These are phyloP conservation scores for Helichrysum umbraculigerum DNA, from an alignment of 129 eudicot species.

Conservation along the genomic window DNA sequence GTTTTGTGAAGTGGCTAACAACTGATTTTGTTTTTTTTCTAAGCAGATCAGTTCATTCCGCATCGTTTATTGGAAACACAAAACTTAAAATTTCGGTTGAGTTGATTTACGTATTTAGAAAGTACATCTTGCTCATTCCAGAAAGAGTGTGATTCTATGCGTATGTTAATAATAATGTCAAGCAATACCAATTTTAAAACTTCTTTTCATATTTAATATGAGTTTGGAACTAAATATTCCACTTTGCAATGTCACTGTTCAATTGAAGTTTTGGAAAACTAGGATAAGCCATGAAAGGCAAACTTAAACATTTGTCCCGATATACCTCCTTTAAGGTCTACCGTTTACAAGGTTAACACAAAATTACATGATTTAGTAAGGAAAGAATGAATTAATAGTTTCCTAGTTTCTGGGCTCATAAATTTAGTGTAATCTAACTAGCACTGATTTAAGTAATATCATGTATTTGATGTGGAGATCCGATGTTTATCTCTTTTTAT, in stretches of 20 bases:
- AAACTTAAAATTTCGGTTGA: too few relatives aligned
- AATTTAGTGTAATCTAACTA: background rate
- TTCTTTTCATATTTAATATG: background rate
- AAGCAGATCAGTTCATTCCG: background rate
- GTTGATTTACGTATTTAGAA: background rate
- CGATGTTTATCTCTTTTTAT: conserved; percentile 3
- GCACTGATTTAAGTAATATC: background rate
- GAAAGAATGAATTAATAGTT: background rate
- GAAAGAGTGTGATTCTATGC: background rate
- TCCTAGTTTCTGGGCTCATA: conserved; percentile 3
- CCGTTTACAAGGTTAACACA: background rate
- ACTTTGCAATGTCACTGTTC: background rate
- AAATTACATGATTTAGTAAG: background rate
- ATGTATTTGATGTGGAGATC: background rate
- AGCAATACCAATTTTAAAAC: background rate
- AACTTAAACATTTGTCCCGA: too few relatives aligned
- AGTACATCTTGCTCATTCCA: background rate
- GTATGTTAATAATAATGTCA: background rate
- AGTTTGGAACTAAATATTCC: background rate
- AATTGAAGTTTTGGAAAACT: background rate
- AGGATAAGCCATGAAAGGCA: too few relatives aligned
- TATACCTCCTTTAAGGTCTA: background rate
- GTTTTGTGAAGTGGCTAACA: background rate
- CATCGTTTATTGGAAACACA: background rate
- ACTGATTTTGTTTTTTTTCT: background rate